Conservation (phyloP, 2,329 filamentous ascomycete species). For the Cladophialophora psammophila region DNA sequence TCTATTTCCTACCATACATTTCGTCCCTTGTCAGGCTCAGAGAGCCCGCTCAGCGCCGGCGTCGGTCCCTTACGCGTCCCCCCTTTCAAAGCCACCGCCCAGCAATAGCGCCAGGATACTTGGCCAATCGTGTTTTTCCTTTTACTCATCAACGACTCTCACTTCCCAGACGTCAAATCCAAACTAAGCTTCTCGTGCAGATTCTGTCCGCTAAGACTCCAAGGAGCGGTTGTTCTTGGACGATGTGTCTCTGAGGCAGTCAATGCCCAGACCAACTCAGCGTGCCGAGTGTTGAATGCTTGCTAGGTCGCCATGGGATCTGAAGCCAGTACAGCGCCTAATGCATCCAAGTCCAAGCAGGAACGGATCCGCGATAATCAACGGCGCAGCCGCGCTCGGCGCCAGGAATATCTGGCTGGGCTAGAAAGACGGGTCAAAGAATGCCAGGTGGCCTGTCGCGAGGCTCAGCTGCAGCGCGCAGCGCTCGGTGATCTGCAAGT, state of each 20-base stretch:
- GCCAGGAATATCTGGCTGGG: slow-evolving; percentile 38
- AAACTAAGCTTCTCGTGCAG: not conserved
- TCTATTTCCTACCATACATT: not conserved
- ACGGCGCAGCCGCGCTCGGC: slow-evolving; percentile 39
- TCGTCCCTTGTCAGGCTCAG: not conserved
- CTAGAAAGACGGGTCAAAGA: slow-evolving; percentile 38
- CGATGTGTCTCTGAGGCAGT: not conserved
- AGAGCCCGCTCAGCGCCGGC: not conserved
- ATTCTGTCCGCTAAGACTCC: not conserved
- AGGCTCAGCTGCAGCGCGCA: slow-evolving; percentile 33
- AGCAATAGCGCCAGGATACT: not conserved
- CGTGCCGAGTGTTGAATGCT: not conserved
- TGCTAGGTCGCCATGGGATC: slow-evolving; percentile 23
- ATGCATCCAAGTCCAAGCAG: slow-evolving; percentile 33
- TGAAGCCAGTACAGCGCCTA: slow-evolving; percentile 14
- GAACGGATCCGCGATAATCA: slow-evolving; percentile 42
- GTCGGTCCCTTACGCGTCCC: not conserved
- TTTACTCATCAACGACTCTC: slow-evolving; percentile 6
- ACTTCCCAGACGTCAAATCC: not conserved
- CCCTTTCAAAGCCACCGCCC: not conserved
- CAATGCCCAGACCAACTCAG: not conserved
- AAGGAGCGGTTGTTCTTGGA: not conserved
- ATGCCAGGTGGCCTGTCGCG: slow-evolving; percentile 33
- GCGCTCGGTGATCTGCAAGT: slow-evolving; percentile 31
- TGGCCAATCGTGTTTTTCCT: slow-evolving; percentile 2